Conservation (phyloP, 2,329 filamentous ascomycete species). For the Aureobasidium sp. region DNA sequence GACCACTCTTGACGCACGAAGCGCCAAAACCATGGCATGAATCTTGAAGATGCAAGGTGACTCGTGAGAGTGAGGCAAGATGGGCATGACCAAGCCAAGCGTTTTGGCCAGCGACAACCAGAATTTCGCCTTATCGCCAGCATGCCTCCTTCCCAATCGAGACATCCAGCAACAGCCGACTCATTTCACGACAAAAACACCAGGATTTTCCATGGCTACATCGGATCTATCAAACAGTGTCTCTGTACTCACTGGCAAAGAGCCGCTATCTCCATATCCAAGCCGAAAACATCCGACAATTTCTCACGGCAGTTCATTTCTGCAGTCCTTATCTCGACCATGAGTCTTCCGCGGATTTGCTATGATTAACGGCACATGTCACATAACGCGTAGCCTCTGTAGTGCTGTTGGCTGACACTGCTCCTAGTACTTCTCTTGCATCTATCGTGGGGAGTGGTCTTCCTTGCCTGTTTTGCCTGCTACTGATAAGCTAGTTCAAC, state of each 20-base stretch:
- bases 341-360: neutral
- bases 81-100: too few relatives aligned
- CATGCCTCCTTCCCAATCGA: constrained; percentile 1
- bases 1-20: too few relatives aligned
- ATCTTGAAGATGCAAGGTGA: too few relatives aligned
- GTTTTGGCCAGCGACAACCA: neutral
- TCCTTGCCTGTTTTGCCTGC: neutral
- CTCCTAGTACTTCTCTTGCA: too few relatives aligned
- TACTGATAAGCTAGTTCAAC: constrained; percentile 3
- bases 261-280: neutral
- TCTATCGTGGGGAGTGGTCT: neutral
- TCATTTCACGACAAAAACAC: neutral
- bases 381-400: neutral
- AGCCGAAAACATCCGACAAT: neutral
- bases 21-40: too few relatives aligned
- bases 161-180: neutral
- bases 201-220: neutral
- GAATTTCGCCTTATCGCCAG: neutral
- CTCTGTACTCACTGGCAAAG: neutral
- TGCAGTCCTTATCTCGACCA: constrained; percentile 1
- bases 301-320: neutral
- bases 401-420: neutral
- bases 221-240: neutral
- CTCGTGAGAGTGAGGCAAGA: too few relatives aligned
- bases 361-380: neutral